These are phyloP conservation scores for Nyctanthes arbortristis DNA, from an alignment of 257 asterid species.

Conservation along the genomic window DNA sequence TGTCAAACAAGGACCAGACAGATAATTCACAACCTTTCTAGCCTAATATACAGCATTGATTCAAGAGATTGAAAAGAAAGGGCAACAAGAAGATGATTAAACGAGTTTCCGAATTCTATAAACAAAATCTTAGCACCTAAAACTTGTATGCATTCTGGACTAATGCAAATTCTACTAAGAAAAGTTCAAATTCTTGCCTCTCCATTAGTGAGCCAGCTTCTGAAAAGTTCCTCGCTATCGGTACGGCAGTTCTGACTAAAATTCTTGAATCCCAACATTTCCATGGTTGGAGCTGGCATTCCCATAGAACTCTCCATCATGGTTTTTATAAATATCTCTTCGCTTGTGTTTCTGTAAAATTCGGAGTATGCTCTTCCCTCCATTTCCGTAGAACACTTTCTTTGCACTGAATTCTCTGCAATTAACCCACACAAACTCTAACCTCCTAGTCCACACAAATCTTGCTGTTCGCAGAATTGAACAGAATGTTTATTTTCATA, in stretches of 20 bases:
- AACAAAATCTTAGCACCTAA: background rate
- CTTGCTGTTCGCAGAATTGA: background rate
- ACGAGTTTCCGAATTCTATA: background rate
- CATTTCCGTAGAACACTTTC: constrained; percentile 37
- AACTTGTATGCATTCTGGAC: background rate
- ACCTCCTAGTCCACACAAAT: background rate
- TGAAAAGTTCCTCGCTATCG: constrained; percentile 82
- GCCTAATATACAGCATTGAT: background rate
- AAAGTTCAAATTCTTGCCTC: constrained; percentile 57
- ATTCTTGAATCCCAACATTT: constrained; percentile 82
- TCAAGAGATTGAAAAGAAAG: background rate
- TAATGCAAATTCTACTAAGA: background rate
- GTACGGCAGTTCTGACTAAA: constrained; percentile 55
- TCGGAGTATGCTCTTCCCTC: constrained; percentile 75
- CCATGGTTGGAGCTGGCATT: constrained; percentile 80
- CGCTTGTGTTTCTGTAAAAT: constrained; percentile 69
- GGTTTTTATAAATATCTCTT: constrained; percentile 69
- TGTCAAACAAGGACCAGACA: no score
- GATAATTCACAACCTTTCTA: background rate
- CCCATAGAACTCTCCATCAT: constrained; percentile 82
- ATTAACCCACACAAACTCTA: background rate
- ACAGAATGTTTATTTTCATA: background rate
- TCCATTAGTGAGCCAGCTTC: constrained; percentile 78
- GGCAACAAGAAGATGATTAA: background rate
- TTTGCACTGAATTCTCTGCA: constrained; percentile 2